Base-by-base conservation (phyloP, 345 rosid species). In the Firmiana major region DNA sequence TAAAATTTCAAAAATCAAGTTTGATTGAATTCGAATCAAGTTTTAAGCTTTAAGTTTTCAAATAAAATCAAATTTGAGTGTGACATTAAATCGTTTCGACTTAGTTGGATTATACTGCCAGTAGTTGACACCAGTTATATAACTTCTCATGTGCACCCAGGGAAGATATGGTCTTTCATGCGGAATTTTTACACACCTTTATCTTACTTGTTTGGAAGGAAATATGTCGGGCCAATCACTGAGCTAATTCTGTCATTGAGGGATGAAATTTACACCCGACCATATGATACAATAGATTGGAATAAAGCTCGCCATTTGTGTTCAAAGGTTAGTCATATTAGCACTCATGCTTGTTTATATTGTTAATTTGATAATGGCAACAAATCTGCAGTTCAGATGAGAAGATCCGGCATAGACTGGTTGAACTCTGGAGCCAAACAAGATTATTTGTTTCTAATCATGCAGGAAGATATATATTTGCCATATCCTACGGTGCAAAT, bases 401-500 rank as follows among this genome's bases (percentile, higher is more conserved):
- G 62, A 57, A 21, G 34, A 31, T 1, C 28, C 21, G 28, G 31
- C 13, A 57, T 57, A 57, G 28, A 21, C n/a, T 0, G 6, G 62
- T 55, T 28, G 26, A 28, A 9, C 45, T 49, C 15, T 16, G 16
- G 31, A 48, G 21, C 13, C 1, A 3, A 0, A 1, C n/a, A 26
- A 34, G 13, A 15, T 69, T 0, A 16, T 49, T 49, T 49, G 9
- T 75, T 62, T 48, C 75, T 19, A 11, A 58, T 21, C 21, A 15
- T 81, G 72, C 77, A 87, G 93, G 93, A 89, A 72, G 93, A 89
- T 80, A 49, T 81, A 2, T 87, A 87, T 53, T 83, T 83, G 81
- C 93, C 91, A 10, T 87, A 77, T 77, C 85, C 87, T 53, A 63
- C 76, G 64, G 40, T 85, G 64, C 90, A 89, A 69, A 83, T 83